Conservation (phyloP, 2,329 filamentous ascomycete species). For the Arthroderma sp. region DNA sequence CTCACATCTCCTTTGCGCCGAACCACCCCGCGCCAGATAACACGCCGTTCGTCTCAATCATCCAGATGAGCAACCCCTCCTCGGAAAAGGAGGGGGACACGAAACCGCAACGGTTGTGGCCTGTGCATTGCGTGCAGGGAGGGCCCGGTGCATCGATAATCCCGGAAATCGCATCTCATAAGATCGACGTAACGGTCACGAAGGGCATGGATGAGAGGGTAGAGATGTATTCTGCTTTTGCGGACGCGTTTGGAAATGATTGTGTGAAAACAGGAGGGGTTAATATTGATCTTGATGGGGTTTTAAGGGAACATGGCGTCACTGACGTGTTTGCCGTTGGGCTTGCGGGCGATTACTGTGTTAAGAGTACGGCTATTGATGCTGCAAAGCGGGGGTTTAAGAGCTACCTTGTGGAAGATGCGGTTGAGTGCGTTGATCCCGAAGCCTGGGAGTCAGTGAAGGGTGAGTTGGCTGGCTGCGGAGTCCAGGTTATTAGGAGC, state of each 20-base stretch:
- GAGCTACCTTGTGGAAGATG: slow-evolving; percentile 67
- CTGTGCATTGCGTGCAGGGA: slow-evolving; percentile 70
- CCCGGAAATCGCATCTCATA: slow-evolving; percentile 50
- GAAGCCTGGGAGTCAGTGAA: slow-evolving; percentile 44
- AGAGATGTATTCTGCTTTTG: slow-evolving; percentile 93
- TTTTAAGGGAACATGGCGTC: slow-evolving; percentile 45
- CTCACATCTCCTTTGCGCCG: slow-evolving; percentile 78
- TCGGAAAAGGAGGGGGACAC: slow-evolving; percentile 43
- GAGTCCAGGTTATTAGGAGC: slow-evolving; percentile 50
- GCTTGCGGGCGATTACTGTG: slow-evolving; percentile 80
- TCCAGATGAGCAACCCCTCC: slow-evolving; percentile 40
- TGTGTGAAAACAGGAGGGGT: slow-evolving; percentile 21
- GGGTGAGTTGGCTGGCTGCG: slow-evolving; percentile 42
- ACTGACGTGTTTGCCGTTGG: slow-evolving; percentile 79
- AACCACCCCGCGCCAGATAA: slow-evolving; percentile 57
- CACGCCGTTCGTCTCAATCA: slow-evolving; percentile 51
- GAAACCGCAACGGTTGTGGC: slow-evolving; percentile 67
- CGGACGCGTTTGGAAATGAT: slow-evolving; percentile 56
- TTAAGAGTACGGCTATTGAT: slow-evolving; percentile 68
- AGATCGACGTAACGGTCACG: slow-evolving; percentile 54
- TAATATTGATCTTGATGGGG: slow-evolving; percentile 46
- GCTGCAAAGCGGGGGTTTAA: slow-evolving; percentile 61
- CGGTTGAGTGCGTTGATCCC: slow-evolving; percentile 57
- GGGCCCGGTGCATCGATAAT: slow-evolving; percentile 61
- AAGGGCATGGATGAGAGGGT: slow-evolving; percentile 64